Evolutionary conservation across 2,329 filamentous ascomycete genomes (phyloP).

Genomic region (Thelonectria blattea): DNA sequence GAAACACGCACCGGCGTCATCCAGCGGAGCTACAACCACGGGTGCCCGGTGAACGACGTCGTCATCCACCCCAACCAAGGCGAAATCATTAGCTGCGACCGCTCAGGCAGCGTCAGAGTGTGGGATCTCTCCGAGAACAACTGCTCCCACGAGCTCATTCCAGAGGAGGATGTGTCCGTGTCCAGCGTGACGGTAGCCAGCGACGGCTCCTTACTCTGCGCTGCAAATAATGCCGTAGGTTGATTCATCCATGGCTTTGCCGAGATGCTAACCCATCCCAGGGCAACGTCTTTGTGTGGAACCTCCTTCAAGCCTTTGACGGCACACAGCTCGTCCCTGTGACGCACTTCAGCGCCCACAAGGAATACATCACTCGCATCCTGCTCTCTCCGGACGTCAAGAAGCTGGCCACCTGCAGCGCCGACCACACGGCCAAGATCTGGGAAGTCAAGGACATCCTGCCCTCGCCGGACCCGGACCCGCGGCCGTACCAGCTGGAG

Average conservation of each 20-base stretch:
- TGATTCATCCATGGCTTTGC: not conserved
- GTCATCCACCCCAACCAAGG: constrained; percentile 99
- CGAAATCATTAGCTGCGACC: constrained; percentile 95
- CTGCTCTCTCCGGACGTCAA: constrained; percentile 92
- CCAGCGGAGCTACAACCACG: constrained; percentile 92
- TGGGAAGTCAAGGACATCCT: constrained; percentile 86
- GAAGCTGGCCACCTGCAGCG: constrained; percentile 90
- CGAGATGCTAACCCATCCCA: constrained; percentile 46
- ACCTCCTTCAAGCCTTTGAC: constrained; percentile 83
- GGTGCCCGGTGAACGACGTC: constrained; percentile 90
- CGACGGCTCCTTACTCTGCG: constrained; percentile 90
- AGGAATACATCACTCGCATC: constrained; percentile 90
- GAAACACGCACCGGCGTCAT: constrained; percentile 85
- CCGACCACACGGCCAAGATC: constrained; percentile 93
- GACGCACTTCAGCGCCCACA: constrained; percentile 88
- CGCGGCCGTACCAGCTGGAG: constrained; percentile 76
- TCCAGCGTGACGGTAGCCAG: constrained; percentile 95
- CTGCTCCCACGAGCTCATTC: constrained; percentile 94
- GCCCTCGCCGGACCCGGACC: constrained; percentile 48
- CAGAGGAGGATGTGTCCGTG: constrained; percentile 92
- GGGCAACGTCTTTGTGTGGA: constrained; percentile 98
- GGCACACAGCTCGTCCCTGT: constrained; percentile 84
- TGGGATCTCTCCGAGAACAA: constrained; percentile 98
- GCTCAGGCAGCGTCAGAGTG: constrained; percentile 88
- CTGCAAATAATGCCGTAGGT: constrained; percentile 85